Evolutionary conservation across 1,139 yeast species (phyloP).

Genomic region (Blastobotrys petasosporus): DNA sequence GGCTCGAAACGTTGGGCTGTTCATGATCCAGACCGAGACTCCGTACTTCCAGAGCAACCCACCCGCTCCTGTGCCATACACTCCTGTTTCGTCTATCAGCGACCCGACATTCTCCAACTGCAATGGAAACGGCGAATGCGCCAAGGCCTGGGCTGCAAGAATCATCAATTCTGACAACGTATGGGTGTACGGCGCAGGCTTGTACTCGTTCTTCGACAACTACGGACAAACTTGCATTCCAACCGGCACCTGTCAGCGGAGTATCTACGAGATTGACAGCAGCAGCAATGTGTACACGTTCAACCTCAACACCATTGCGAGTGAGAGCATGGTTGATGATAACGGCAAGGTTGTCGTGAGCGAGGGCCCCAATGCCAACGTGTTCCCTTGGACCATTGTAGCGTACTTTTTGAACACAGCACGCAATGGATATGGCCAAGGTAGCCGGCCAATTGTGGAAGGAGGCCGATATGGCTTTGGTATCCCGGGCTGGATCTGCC

Average conservation of each 20-base stretch:
- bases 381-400: background rate
- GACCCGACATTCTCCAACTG: slow-evolving; percentile 14
- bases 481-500: too few relatives aligned
- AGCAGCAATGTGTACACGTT: background rate
- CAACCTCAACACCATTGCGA: background rate
- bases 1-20: slow-evolving; percentile 10
- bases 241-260: background rate
- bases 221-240: background rate
- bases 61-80: slow-evolving; percentile 14
- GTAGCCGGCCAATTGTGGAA: too few relatives aligned
- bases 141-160: slow-evolving; percentile 10
- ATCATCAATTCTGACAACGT: background rate
- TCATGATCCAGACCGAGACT: slow-evolving; percentile 15
- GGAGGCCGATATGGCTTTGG: too few relatives aligned
- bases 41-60: slow-evolving; percentile 15
- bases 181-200: background rate
- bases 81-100: slow-evolving; percentile 3
- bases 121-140: slow-evolving; percentile 9
- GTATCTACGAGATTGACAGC: background rate
- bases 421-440: too few relatives aligned
- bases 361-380: background rate
- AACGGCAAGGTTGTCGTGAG: background rate
- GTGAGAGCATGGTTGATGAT: background rate
- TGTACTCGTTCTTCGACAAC: background rate
- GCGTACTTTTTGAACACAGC: background rate